Percentiles rank a stretch among this genome's conserved stretches.
Evolutionary conservation across 2,329 filamentous ascomycete species (phyloP).

Genomic region (Aureobasidium sp.): DNA sequence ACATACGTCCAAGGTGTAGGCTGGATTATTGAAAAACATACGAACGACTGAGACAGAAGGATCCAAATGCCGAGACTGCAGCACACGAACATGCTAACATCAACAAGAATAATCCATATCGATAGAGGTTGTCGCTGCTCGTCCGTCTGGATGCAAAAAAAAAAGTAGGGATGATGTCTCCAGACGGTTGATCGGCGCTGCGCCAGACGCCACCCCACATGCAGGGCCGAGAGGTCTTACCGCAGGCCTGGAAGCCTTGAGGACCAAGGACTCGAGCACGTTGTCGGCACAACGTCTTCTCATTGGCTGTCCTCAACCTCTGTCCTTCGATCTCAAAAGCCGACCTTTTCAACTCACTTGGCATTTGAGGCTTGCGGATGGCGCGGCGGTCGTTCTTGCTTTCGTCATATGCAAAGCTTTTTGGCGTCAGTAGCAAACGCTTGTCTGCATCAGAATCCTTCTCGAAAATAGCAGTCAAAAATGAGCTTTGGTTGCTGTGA

Average conservation of each 20-base stretch:
- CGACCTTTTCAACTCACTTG: slow-evolving; percentile 4
- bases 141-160: slow-evolving; percentile 2
- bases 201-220: slow-evolving; percentile 6
- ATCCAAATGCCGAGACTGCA: background rate
- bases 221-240: slow-evolving; percentile 12
- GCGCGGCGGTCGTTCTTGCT: background rate
- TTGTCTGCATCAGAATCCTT: background rate
- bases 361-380: slow-evolving; percentile 11
- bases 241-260: slow-evolving; percentile 8
- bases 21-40: background rate
- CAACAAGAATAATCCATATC: background rate
- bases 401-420: slow-evolving; percentile 11
- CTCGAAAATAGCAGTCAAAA: background rate
- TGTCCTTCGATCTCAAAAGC: background rate
- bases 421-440: background rate
- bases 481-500: background rate
- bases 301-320: background rate
- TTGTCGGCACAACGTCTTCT: background rate
- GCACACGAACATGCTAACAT: background rate
- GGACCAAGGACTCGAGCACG: slow-evolving; percentile 13
- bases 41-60: background rate
- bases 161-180: slow-evolving; percentile 13
- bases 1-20: background rate
- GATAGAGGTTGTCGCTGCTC: background rate
- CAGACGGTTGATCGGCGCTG: background rate